Evolutionary conservation across 2,329 filamentous ascomycete species (phyloP).

Genomic region (Fusarium subtropicale): DNA sequence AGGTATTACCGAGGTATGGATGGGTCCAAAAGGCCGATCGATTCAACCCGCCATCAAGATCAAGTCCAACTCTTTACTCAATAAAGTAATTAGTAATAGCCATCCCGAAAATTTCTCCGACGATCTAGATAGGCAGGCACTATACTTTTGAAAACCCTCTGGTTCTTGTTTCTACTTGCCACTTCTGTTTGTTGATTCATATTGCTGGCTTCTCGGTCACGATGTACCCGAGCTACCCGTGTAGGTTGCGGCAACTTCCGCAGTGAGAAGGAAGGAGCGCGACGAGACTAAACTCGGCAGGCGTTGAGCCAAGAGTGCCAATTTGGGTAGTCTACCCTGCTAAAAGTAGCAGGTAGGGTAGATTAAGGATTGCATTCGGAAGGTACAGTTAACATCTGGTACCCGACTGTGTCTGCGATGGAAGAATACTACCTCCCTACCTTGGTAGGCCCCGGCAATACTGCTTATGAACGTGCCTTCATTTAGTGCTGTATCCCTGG

Average conservation of each 20-base stretch:
- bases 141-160: background rate
- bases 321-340: background rate
- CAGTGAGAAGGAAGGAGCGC: background rate
- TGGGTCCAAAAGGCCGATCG: background rate
- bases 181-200: background rate
- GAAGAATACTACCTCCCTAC: background rate
- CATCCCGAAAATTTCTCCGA: conserved; percentile 3
- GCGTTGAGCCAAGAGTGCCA: conserved; percentile 1
- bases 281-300: background rate
- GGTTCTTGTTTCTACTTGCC: background rate
- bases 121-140: background rate
- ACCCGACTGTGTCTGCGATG: background rate
- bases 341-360: background rate
- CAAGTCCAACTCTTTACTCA: background rate
- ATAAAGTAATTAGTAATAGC: background rate
- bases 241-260: background rate
- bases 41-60: background rate
- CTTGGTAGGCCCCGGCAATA: background rate
- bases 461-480: background rate
- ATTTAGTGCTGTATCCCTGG: background rate
- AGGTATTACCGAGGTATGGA: background rate
- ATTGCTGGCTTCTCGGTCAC: background rate
- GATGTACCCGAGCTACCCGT: conserved; percentile 1
- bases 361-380: background rate
- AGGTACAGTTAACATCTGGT: background rate